A percentile compares a stretch with the other conserved stretches of the same genome.
phyloP scores from a whole-genome alignment of 345 rosid species.

The Ceriops decandra region DNA sequence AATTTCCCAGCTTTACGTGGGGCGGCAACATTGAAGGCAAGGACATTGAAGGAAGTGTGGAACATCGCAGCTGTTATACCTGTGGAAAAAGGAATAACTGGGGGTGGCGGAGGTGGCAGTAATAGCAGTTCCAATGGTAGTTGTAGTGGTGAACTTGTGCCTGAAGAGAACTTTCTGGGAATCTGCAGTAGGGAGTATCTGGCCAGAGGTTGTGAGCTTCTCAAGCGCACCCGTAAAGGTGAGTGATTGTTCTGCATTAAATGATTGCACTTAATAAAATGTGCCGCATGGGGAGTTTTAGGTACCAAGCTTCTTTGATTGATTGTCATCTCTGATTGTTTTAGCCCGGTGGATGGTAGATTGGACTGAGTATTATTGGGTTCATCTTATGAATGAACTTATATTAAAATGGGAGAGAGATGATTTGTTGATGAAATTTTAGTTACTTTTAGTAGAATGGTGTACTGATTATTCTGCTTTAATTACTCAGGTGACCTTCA shows the following conservation, averaged over 20 bases:
- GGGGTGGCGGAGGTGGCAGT: slow-evolving; percentile 37
- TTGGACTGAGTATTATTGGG: too few species aligned
- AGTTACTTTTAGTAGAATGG: too few species aligned
- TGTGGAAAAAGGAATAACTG: slow-evolving; percentile 61
- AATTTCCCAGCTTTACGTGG: slow-evolving; percentile 67
- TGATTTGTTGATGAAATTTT: too few species aligned
- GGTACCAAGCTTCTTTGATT: too few species aligned
- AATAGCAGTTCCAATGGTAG: slow-evolving; percentile 79
- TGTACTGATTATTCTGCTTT: too few species aligned
- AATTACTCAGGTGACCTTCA: slow-evolving; percentile 83
- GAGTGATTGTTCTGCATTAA: slow-evolving; percentile 27
- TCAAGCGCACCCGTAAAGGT: slow-evolving; percentile 97
- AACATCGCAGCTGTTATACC: slow-evolving; percentile 94
- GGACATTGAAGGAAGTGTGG: slow-evolving; percentile 91
- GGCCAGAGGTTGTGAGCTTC: slow-evolving; percentile 89
- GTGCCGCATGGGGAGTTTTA: background rate
- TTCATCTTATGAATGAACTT: too few species aligned
- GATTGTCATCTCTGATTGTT: too few species aligned
- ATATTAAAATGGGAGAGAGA: too few species aligned
- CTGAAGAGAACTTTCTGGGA: slow-evolving; percentile 87
- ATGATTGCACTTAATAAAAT: background rate
- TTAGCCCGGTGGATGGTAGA: too few species aligned
- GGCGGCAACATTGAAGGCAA: slow-evolving; percentile 82
- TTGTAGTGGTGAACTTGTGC: slow-evolving; percentile 77
- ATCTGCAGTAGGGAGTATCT: slow-evolving; percentile 81